phyloP scores from a whole-genome alignment of 805 yeast species.

The Millerozyma acaciae region DNA sequence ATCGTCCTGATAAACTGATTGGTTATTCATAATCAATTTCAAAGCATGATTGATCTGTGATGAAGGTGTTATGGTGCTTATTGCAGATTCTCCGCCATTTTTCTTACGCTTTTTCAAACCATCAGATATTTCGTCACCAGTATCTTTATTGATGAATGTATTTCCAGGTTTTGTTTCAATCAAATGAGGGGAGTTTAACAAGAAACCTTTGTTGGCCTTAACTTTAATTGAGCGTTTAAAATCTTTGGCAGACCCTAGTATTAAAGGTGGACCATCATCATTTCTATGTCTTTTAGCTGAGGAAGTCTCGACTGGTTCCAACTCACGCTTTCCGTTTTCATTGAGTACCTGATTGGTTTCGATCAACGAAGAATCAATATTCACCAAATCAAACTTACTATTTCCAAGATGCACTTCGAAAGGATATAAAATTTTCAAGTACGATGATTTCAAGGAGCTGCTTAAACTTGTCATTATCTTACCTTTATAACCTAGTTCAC shows the following conservation, averaged over 20 bases:
- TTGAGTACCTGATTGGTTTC: slow-evolving; percentile 3
- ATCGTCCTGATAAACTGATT: slow-evolving; percentile 13
- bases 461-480: slow-evolving; percentile 68
- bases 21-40: slow-evolving; percentile 9
- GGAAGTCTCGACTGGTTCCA: neutral
- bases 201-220: slow-evolving; percentile 49
- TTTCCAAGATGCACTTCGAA: slow-evolving; percentile 22
- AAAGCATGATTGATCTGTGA: slow-evolving; percentile 15
- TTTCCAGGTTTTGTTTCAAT: slow-evolving; percentile 38
- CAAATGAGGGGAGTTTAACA: slow-evolving; percentile 45
- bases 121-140: slow-evolving; percentile 5
- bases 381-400: slow-evolving; percentile 15
- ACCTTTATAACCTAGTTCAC: slow-evolving; percentile 75
- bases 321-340: slow-evolving; percentile 6
- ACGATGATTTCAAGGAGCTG: slow-evolving; percentile 60
- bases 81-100: slow-evolving; percentile 1
- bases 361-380: slow-evolving; percentile 3
- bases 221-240: slow-evolving; percentile 44
- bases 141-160: slow-evolving; percentile 10
- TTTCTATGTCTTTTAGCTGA: slow-evolving; percentile 3
- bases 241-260: slow-evolving; percentile 44
- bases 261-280: slow-evolving; percentile 26
- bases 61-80: slow-evolving; percentile 15
- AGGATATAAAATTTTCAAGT: slow-evolving; percentile 40
- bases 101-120: slow-evolving; percentile 2